A percentile compares a stretch with the other conserved stretches of the same genome.
These are phyloP conservation scores for Geranium rotundifolium DNA, from an alignment of 345 rosid genomes.

Conservation along the genomic window DNA sequence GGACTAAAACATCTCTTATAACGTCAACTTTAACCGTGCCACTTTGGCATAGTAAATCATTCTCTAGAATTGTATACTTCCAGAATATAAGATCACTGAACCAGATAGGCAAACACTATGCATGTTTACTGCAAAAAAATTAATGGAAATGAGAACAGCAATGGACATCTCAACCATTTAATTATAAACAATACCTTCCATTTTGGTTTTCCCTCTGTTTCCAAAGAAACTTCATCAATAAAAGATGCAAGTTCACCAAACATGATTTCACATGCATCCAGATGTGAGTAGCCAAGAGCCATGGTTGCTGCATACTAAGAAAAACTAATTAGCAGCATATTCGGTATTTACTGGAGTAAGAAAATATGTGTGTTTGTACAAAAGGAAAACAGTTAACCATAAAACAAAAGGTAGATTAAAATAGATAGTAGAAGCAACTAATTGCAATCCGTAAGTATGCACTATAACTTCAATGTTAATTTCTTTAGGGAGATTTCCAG, in stretches of 20 bases:
- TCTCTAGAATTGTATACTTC: neutral
- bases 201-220: constrained; percentile 86
- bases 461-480: neutral
- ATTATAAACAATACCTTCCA: constrained; percentile 62
- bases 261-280: constrained; percentile 96
- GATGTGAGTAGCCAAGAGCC: constrained; percentile 96
- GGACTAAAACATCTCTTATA: neutral
- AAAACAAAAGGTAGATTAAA: neutral
- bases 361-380: no score
- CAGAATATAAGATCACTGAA: neutral
- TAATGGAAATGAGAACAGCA: no score
- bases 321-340: neutral
- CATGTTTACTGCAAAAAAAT: neutral
- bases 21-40: neutral
- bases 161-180: neutral
- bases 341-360: neutral
- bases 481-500: neutral
- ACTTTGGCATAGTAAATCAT: neutral
- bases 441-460: neutral
- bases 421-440: no score
- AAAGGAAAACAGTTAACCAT: neutral
- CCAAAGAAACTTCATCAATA: constrained; percentile 85
- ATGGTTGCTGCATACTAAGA: constrained; percentile 81
- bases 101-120: neutral
- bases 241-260: constrained; percentile 77